phyloP scores from a whole-genome alignment of 2,329 filamentous ascomycete species.

The Biscogniauxia marginata region DNA sequence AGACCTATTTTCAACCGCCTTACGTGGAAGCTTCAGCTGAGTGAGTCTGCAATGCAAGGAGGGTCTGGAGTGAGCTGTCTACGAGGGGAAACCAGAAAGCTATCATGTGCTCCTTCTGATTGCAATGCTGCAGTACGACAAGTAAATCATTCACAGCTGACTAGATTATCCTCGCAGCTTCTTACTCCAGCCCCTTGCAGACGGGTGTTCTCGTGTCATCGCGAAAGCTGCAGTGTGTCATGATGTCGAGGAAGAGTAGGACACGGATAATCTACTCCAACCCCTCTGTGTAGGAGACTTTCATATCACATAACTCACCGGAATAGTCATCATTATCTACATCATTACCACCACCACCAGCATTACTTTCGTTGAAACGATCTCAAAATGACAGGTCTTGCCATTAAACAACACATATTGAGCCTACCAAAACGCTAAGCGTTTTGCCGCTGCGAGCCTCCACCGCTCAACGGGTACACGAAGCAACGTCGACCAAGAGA shows the following conservation, averaged over 20 bases:
- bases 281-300: too few relatives aligned
- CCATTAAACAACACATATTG: not conserved
- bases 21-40: not conserved
- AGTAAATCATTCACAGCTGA: too few relatives aligned
- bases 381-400: not conserved
- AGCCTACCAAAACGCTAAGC: constrained; percentile 21
- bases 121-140: not conserved
- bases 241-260: not conserved
- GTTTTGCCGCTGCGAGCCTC: constrained; percentile 27
- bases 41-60: too few relatives aligned
- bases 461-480: constrained; percentile 18
- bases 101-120: not conserved
- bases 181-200: not conserved
- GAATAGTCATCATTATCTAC: not conserved
- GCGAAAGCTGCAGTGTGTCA: not conserved
- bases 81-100: too few relatives aligned
- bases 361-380: too few relatives aligned
- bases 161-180: too few relatives aligned
- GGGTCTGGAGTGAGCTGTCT: too few relatives aligned
- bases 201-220: not conserved
- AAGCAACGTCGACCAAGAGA: constrained; percentile 16
- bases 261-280: not conserved
- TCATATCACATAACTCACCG: too few relatives aligned
- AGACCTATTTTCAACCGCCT: not conserved
- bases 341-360: not conserved